Evolutionary conservation across 2,329 filamentous ascomycete genomes (phyloP).

Genomic region (Emmonsiellopsis sp.): DNA sequence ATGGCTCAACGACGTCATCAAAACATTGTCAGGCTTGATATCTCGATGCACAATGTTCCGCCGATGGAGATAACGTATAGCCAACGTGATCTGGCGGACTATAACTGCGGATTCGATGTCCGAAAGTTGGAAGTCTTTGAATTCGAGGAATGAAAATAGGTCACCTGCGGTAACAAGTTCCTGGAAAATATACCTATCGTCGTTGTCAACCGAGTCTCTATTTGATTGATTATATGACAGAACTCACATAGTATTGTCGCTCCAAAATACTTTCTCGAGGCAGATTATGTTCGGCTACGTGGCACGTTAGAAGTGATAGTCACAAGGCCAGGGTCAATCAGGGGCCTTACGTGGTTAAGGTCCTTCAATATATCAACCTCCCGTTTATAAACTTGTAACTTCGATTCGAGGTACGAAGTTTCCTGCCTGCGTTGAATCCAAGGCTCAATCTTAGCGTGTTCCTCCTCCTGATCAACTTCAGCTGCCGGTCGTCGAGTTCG

Average conservation of each 20-base stretch:
- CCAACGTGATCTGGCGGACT: conserved; percentile 46
- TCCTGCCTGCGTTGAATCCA: conserved; percentile 13
- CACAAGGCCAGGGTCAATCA: background rate
- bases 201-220: conserved; percentile 8
- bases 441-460: conserved; percentile 10
- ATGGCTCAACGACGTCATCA: conserved; percentile 45
- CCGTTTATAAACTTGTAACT: conserved; percentile 24
- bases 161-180: conserved; percentile 53
- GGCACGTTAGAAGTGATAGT: background rate
- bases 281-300: conserved; percentile 49
- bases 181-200: conserved; percentile 48
- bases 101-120: conserved; percentile 47
- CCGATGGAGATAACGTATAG: conserved; percentile 49
- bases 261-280: conserved; percentile 48
- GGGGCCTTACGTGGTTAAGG: conserved; percentile 40
- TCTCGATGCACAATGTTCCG: conserved; percentile 51
- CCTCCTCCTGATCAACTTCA: conserved; percentile 12
- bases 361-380: conserved; percentile 40
- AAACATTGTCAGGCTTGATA: conserved; percentile 54
- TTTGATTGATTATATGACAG: background rate
- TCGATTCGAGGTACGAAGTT: conserved; percentile 17
- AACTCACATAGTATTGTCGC: conserved; percentile 40
- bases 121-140: conserved; percentile 36
- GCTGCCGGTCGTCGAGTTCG: conserved; percentile 7
- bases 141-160: conserved; percentile 49